A percentile compares a stretch with the other conserved stretches of the same genome.
Conservation (phyloP, 805 yeast genomes). For the Yamadazyma laniorum region DNA sequence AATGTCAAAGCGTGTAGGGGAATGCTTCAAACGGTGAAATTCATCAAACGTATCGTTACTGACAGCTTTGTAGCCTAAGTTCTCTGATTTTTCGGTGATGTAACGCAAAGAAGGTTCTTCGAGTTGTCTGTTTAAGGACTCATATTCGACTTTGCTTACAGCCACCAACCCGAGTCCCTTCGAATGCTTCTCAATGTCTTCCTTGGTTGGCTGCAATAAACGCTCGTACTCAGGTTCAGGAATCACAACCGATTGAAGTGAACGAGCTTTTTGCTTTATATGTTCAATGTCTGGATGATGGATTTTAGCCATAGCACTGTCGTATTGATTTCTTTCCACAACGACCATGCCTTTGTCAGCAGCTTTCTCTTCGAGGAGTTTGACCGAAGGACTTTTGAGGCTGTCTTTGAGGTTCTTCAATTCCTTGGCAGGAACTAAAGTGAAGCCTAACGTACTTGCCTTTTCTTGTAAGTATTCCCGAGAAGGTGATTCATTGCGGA, state of each 20-base stretch:
- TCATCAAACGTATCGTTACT: constrained; percentile 6
- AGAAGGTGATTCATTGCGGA: constrained; percentile 17
- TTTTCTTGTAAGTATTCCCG: constrained; percentile 21
- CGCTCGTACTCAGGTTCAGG: constrained; percentile 11
- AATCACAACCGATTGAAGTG: constrained; percentile 13
- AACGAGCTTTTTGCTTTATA: constrained; percentile 18
- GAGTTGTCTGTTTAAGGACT: constrained; percentile 7
- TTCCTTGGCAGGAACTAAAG: constrained; percentile 7
- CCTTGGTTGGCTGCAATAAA: constrained; percentile 14
- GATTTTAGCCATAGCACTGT: neutral
- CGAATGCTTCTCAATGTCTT: constrained; percentile 18
- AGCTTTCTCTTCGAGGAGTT: constrained; percentile 15
- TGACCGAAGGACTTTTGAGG: constrained; percentile 17
- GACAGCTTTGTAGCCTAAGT: constrained; percentile 12
- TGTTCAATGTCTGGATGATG: constrained; percentile 16
- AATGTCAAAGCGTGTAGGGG: constrained; percentile 16
- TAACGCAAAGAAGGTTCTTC: constrained; percentile 22
- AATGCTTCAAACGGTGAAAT: constrained; percentile 1
- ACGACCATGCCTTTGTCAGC: constrained; percentile 7
- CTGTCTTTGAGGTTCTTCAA: neutral
- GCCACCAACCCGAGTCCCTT: constrained; percentile 6
- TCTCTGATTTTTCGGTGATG: constrained; percentile 23
- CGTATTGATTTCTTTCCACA: constrained; percentile 9
- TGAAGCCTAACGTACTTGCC: constrained; percentile 16
- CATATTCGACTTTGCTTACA: constrained; percentile 7